These are phyloP conservation scores for Bipolaris oryzae DNA, from an alignment of 2,329 filamentous ascomycete genomes.

Conservation along the genomic window DNA sequence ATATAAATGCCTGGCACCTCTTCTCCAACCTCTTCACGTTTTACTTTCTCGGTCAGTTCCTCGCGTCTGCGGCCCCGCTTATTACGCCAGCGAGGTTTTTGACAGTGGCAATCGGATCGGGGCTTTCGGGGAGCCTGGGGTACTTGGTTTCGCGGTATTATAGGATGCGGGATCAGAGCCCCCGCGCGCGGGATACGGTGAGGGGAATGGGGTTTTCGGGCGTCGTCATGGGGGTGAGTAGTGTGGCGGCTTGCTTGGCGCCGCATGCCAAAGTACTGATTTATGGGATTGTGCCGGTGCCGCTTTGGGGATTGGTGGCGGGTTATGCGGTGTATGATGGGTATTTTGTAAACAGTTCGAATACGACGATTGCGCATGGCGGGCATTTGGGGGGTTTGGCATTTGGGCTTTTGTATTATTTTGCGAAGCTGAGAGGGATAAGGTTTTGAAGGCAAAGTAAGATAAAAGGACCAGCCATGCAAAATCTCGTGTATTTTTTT, in stretches of 20 bases:
- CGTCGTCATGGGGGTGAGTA: conserved; percentile 49
- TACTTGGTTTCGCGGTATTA: conserved; percentile 23
- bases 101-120: conserved; percentile 41
- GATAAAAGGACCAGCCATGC: not conserved
- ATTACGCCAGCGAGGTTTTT: conserved; percentile 35
- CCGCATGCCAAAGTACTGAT: conserved; percentile 44
- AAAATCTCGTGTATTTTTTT: no score
- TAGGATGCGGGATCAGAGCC: conserved; percentile 3
- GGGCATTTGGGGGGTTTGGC: conserved; percentile 54
- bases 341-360: conserved; percentile 44
- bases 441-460: conserved; percentile 2
- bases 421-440: conserved; percentile 27
- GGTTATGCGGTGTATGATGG: conserved; percentile 49
- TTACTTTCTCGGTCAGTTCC: conserved; percentile 44
- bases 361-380: conserved; percentile 46
- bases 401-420: conserved; percentile 47
- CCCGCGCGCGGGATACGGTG: conserved; percentile 4
- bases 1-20: conserved; percentile 46
- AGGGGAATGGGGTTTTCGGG: conserved; percentile 48
- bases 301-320: conserved; percentile 47
- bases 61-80: conserved; percentile 37
- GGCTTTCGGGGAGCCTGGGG: conserved; percentile 28
- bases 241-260: conserved; percentile 48
- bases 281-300: conserved; percentile 49
- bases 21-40: conserved; percentile 52